Percentiles rank a stretch among this genome's conserved stretches.
Conservation (phyloP, 352 stramenopile genomes). For the Phytophthora syringae region DNA sequence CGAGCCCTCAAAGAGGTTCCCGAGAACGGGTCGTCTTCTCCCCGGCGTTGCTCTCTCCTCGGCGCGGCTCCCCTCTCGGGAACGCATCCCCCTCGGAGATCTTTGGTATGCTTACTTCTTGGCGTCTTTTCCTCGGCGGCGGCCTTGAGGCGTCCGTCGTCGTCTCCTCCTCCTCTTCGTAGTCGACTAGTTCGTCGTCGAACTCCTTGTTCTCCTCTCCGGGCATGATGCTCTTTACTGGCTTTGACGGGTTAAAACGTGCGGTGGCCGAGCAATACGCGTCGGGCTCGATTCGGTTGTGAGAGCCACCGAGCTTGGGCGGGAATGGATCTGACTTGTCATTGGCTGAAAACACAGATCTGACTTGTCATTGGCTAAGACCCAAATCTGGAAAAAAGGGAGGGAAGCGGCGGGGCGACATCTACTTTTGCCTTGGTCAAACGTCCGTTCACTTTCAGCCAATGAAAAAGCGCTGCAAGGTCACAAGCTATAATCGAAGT, state of each 20-base stretch:
- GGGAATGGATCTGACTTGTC: constrained; percentile 16
- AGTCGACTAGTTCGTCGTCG: constrained; percentile 90
- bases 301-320: constrained; percentile 29
- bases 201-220: constrained; percentile 90
- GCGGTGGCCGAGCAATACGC: constrained; percentile 18
- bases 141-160: constrained; percentile 77
- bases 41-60: constrained; percentile 25
- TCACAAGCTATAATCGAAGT: no score
- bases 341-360: constrained; percentile 12
- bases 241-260: constrained; percentile 2
- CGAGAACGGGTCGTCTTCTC: constrained; percentile 29
- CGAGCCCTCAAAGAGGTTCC: constrained; percentile 20
- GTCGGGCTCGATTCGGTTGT: constrained; percentile 42
- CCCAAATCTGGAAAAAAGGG: constrained; percentile 28
- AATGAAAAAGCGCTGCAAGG: no score
- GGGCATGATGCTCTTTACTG: constrained; percentile 59
- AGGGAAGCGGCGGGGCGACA: constrained; percentile 30
- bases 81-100: constrained; percentile 27
- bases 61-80: constrained; percentile 28
- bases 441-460: constrained; percentile 21
- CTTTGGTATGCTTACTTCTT: constrained; percentile 90
- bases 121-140: constrained; percentile 83
- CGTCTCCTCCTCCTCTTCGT: constrained; percentile 89
- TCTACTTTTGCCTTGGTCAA: constrained; percentile 19
- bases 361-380: not conserved